Conservation (phyloP, 345 rosid genomes). For the Erysimum cheiranthoides region DNA sequence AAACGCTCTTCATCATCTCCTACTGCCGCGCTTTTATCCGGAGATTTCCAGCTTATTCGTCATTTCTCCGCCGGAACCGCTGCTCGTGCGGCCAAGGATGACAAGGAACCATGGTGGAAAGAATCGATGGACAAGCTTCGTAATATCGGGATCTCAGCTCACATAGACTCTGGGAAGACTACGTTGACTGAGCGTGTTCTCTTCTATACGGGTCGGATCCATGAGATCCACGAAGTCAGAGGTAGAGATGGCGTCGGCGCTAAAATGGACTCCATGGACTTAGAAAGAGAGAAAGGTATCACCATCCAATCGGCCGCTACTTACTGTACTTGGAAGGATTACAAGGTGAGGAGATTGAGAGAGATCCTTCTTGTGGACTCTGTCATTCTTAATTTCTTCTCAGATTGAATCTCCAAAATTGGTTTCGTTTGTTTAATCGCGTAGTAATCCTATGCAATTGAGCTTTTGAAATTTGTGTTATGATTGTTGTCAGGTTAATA, state of each 20-base stretch:
- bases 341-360: slow-evolving; percentile 55
- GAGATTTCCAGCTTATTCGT: slow-evolving; percentile 57
- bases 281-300: slow-evolving; percentile 98
- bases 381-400: not conserved
- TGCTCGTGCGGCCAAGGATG: slow-evolving; percentile 78
- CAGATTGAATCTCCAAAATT: not conserved
- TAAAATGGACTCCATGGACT: slow-evolving; percentile 99
- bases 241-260: slow-evolving; percentile 99
- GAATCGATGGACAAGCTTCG: slow-evolving; percentile 89
- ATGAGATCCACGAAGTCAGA: slow-evolving; percentile 98
- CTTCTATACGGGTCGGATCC: slow-evolving; percentile 92
- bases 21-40: slow-evolving; percentile 60
- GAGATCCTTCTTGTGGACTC: not conserved
- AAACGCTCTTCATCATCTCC: slow-evolving; percentile 55
- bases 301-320: slow-evolving; percentile 99
- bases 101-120: slow-evolving; percentile 95
- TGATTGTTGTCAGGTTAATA: slow-evolving; percentile 69
- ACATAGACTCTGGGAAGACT: slow-evolving; percentile 98
- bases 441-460: not conserved
- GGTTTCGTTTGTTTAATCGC: not conserved
- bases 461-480: not conserved
- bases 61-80: slow-evolving; percentile 71
- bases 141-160: slow-evolving; percentile 97
- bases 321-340: slow-evolving; percentile 92
- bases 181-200: slow-evolving; percentile 91